A percentile compares a stretch with the other conserved stretches of the same genome.
Evolutionary conservation across 1,139 yeast species (phyloP).

Genomic region (Taphrina wiesneri): DNA sequence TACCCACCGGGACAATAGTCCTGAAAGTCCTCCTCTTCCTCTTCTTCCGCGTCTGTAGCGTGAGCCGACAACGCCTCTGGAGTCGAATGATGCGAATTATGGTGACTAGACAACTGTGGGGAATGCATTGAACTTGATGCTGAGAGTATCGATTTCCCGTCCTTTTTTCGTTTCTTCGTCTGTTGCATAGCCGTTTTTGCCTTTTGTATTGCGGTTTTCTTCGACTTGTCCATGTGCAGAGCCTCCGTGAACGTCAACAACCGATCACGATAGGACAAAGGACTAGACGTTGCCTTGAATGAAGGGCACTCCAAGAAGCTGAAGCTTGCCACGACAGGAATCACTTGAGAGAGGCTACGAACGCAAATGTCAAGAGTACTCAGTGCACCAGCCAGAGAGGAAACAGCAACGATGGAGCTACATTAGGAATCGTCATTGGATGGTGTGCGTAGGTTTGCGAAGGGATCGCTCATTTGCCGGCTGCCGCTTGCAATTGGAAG

Average conservation of each 20-base stretch:
- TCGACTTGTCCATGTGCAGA: conserved; percentile 25
- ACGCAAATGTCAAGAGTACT: background rate
- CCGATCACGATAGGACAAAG: background rate
- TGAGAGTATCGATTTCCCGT: background rate
- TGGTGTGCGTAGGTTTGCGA: background rate
- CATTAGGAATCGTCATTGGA: background rate
- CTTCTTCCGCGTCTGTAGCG: conserved; percentile 8
- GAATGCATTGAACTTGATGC: background rate
- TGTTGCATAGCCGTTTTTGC: conserved; percentile 32
- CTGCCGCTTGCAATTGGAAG: background rate
- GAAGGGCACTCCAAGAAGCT: background rate
- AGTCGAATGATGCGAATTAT: conserved; percentile 7
- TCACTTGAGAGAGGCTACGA: too few relatives aligned
- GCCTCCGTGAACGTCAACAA: background rate
- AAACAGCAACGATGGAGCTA: background rate
- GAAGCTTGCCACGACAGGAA: background rate
- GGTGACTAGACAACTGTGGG: background rate
- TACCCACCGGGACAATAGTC: conserved; percentile 64
- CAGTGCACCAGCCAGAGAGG: background rate
- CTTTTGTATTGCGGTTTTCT: conserved; percentile 28
- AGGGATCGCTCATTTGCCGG: conserved; percentile 6
- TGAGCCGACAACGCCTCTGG: conserved; percentile 23
- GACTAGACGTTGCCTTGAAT: background rate
- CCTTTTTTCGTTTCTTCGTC: conserved; percentile 32
- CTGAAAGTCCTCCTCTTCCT: conserved; percentile 31